These are phyloP conservation scores for Cladosporium sp. DNA, from an alignment of 2,329 filamentous ascomycete genomes.

Conservation along the genomic window DNA sequence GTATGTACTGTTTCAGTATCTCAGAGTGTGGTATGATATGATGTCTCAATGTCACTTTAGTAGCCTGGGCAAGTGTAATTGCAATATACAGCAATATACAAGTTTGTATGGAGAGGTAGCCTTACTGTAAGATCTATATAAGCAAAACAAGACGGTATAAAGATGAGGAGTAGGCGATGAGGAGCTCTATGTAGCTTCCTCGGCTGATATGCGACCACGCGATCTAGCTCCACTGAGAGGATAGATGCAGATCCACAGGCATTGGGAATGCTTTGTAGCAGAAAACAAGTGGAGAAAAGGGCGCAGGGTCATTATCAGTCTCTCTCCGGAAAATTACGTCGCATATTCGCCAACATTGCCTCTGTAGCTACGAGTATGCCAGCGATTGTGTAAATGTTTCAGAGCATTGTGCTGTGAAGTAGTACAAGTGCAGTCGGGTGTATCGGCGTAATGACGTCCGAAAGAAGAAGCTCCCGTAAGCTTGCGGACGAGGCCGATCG, in stretches of 20 bases:
- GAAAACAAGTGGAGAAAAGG: background rate
- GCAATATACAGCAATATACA: too few species aligned
- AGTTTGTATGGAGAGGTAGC: too few species aligned
- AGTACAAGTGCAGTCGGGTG: background rate
- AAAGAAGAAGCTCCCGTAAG: background rate
- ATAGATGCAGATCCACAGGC: background rate
- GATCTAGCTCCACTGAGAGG: background rate
- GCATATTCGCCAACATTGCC: too few species aligned
- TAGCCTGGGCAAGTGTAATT: too few species aligned
- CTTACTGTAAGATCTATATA: background rate
- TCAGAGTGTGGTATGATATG: too few species aligned
- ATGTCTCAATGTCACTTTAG: too few species aligned
- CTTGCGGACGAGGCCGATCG: conserved; percentile 2
- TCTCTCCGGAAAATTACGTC: too few species aligned
- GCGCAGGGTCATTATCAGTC: background rate
- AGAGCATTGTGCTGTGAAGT: background rate
- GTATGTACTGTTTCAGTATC: too few species aligned
- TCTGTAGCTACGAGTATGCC: too few species aligned
- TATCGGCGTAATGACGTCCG: conserved; percentile 1
- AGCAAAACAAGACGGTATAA: background rate
- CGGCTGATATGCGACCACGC: background rate
- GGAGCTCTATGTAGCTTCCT: background rate
- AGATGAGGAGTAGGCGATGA: background rate
- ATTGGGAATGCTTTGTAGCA: background rate
- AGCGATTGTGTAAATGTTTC: background rate